Percentiles rank a stretch among this genome's conserved stretches.
These are phyloP conservation scores for Hordeum vulgare DNA, from an alignment of 176 grass and related monocot genomes.

Conservation along the genomic window MorexV3_pseudomolecules_assembly NC_058520.1:300412362-300412861, in stretches of 20 bases:
- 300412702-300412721: slow-evolving; percentile 54
- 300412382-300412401: slow-evolving; percentile 46
- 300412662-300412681: slow-evolving; percentile 93
- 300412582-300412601: slow-evolving; percentile 83
- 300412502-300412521: not conserved
- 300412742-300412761: not conserved
- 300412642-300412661: slow-evolving; percentile 72
- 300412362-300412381: slow-evolving; percentile 52
- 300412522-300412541: slow-evolving; percentile 3
- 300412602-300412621: slow-evolving; percentile 78
- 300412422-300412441: slow-evolving; percentile 30
- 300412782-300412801: not conserved
- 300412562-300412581: slow-evolving; percentile 48
- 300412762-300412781: not conserved
- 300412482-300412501: slow-evolving; percentile 3
- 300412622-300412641: slow-evolving; percentile 64
- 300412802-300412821: not conserved
- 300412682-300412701: slow-evolving; percentile 53
- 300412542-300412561: slow-evolving; percentile 37
- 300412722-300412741: not conserved
- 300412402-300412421: slow-evolving; percentile 59
- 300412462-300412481: slow-evolving; percentile 32
- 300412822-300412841: slow-evolving; percentile 6
- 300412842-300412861: no score
- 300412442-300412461: slow-evolving; percentile 30